These are phyloP conservation scores for Perilla frutescens DNA, from an alignment of 257 asterid species.

Conservation along the genomic window DNA sequence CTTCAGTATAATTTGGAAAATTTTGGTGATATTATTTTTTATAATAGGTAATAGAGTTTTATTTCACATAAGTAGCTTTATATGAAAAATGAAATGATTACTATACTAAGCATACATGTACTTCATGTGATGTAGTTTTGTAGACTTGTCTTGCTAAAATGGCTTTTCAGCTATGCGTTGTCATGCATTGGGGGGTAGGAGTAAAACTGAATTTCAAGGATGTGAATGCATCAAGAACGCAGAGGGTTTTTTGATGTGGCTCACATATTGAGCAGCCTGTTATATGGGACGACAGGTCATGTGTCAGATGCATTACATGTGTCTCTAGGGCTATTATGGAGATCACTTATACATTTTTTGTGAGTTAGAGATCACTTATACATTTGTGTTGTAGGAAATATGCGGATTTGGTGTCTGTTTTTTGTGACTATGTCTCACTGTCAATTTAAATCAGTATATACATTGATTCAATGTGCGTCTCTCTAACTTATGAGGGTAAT, in stretches of 20 bases:
- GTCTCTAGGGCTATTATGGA: not conserved
- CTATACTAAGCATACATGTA: not conserved
- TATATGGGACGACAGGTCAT: not conserved
- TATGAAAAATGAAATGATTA: not conserved
- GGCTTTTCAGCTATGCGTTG: conserved; percentile 11
- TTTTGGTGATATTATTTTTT: not conserved
- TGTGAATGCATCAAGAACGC: conserved; percentile 5
- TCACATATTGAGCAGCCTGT: not conserved
- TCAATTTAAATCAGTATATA: conserved; percentile 12
- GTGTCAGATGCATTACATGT: not conserved
- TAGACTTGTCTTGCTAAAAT: conserved; percentile 20
- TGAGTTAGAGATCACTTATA: no score
- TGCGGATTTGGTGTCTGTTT: not conserved
- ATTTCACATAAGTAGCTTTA: not conserved
- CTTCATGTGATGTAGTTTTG: conserved; percentile 1
- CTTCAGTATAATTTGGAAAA: conserved; percentile 17
- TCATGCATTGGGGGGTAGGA: conserved; percentile 18
- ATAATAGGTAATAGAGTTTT: not conserved
- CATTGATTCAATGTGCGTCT: not conserved
- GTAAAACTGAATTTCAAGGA: not conserved
- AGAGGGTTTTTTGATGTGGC: not conserved
- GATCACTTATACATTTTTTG: no score
- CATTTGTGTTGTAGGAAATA: not conserved
- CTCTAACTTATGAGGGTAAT: not conserved
- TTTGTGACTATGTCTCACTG: not conserved